Evolutionary conservation across 2,329 filamentous ascomycete genomes (phyloP), one percentile per base, ranked within the genome.

Genomic region (Ophiocordyceps camponoti-rufipedis): DNA sequence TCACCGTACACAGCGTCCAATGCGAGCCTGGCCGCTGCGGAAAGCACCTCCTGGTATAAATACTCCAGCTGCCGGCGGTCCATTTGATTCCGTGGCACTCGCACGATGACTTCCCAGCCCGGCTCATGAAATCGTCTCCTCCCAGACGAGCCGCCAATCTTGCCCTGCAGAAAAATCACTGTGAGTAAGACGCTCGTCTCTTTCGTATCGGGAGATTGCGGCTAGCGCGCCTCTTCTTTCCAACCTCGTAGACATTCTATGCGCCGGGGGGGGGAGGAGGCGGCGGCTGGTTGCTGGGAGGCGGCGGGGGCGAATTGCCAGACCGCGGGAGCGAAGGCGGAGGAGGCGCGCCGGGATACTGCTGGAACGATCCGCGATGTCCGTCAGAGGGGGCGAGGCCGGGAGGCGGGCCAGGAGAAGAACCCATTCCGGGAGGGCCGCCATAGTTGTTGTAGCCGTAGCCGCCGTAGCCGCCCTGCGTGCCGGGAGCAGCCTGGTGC

Each of bases 311-410:
- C 44, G 70, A 58, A 41, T 63, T 61, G 40, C 61, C 59, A 49
- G 74, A 72, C 23, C 33, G 75, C 73, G n/a, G 44, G 2, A 28
- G 44, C 4, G 76, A 74, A 1, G 78, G 75, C 28, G 78, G 78
- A 9, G 35, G 33, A 38, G 33, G 35, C 7, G 69, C 67, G 50
- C 65, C 65, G 38, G 73, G 68, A 50, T 76, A 84, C 55, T 80
- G 78, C 60, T 82, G 76, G 54, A 82, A 79, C 48, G 85, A 67
- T 42, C 76, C 74, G 56, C 73, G 78, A 49, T 81, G 66, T 39
- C 75, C 75, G 48, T 72, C 71, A 23, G 75, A 65, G 49, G 57
- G 54, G 48, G 55, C 61, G 51, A 65, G 62, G 14, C 68, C 69
- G 41, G 62, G 61, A 48, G 61, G 62, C 18, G 62, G 62, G n/a